Evolutionary conservation across 1,139 yeast species (phyloP), one percentile per base, ranked within the genome.

Genomic region (Ogataea hybrid): DNA sequence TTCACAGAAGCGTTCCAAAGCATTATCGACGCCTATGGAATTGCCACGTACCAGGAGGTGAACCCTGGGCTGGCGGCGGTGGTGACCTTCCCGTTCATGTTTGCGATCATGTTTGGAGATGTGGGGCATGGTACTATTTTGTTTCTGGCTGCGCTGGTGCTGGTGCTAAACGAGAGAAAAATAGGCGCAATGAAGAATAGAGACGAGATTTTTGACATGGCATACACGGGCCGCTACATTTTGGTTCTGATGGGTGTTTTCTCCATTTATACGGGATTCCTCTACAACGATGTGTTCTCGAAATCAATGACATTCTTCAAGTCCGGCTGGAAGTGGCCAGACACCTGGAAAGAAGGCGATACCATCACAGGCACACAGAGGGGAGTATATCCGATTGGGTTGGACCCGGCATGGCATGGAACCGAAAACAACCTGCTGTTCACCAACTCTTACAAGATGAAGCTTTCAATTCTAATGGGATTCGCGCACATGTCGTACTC

Each of bases 41-140:
- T 90, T 41, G 95, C 96, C 11, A 81, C 95, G 9, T 90, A 92
- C 65, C 89, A 87, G 59, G 99, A 92, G 64, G 94, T 92, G 28
- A 92, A 92, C 58, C 97, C 98, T 2, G 97, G 96, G 43, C 72
- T 92, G 51, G 95, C 98, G 4, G 87, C 99, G 0, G 77, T 90
- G 36, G 85, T 92, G 27, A 92, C 99, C 0, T 92, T 92, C 69
- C 99, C 99, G 11, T 92, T 94, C 65, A 88, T 92, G 96, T 92
- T 92, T 70, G 97, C 98, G 28, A 86, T 94, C 54, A 92, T 92
- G 99, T 92, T 92, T 73, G 99, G 98, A 65, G 99, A 92, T 68
- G 67, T 90, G 48, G 99, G 99, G 4, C 99, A 92, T 63, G 98
- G 98, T 14, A 70, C 88, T 42, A 76, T 94, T 47, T 71, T 94